Conservation (phyloP, 306 rosid species). For the Lotus japonicus region DNA sequence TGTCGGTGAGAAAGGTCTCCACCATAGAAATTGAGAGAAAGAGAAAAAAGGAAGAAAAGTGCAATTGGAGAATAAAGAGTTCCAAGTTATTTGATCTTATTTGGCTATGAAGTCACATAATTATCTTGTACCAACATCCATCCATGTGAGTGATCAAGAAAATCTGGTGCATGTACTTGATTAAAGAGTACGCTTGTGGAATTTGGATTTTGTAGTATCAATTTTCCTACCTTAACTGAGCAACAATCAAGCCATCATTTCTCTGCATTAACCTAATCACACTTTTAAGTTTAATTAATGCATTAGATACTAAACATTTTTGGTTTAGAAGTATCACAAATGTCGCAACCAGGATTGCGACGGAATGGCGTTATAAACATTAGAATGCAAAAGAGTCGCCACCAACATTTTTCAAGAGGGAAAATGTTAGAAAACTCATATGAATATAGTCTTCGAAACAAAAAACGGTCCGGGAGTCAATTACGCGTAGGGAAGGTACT, state of each 20-base stretch:
- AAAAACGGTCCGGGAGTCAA: too few relatives aligned
- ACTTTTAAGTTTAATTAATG: not conserved
- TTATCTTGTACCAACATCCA: not conserved
- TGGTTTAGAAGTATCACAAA: not conserved
- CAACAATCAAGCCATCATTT: not conserved
- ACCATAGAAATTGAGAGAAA: too few relatives aligned
- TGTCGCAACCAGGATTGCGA: too few relatives aligned
- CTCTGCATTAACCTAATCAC: not conserved
- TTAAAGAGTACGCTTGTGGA: not conserved
- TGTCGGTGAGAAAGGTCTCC: conserved; percentile 53
- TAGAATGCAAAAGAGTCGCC: too few relatives aligned
- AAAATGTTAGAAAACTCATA: too few relatives aligned
- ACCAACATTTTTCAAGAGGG: too few relatives aligned
- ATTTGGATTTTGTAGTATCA: not conserved
- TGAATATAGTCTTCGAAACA: too few relatives aligned
- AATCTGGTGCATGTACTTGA: conserved; percentile 3
- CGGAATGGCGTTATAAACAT: too few relatives aligned
- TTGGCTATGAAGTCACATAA: conserved; percentile 1
- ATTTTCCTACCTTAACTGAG: not conserved
- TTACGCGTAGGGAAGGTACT: too few relatives aligned
- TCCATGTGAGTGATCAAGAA: not conserved
- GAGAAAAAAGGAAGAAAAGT: too few relatives aligned
- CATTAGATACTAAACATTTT: not conserved
- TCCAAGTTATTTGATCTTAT: conserved; percentile 15
- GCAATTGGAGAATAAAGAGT: conserved; percentile 13